Conservation (phyloP, 805 yeast species). For the Yarrowia osloensis region DNA sequence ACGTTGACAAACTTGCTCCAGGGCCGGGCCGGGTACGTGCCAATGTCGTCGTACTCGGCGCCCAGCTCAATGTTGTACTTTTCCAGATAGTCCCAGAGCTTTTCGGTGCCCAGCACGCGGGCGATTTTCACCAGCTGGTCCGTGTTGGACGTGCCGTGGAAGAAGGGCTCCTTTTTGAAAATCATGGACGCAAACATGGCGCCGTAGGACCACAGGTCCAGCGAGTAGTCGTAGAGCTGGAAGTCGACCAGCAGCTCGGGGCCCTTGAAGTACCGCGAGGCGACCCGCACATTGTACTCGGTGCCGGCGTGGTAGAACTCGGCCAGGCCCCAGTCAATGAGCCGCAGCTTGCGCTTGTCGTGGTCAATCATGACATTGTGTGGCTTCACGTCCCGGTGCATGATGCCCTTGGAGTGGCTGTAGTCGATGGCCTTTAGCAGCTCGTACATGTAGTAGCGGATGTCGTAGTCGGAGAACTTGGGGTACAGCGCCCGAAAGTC, state of each 20-base stretch:
- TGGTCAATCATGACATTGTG: slow-evolving; percentile 96
- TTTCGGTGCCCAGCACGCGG: slow-evolving; percentile 83
- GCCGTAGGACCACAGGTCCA: slow-evolving; percentile 93
- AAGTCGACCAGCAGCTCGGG: slow-evolving; percentile 87
- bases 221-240: slow-evolving; percentile 85
- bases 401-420: slow-evolving; percentile 92
- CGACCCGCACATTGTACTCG: slow-evolving; percentile 91
- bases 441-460: slow-evolving; percentile 80
- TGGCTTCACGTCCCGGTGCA: slow-evolving; percentile 95
- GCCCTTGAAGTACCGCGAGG: slow-evolving; percentile 89
- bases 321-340: slow-evolving; percentile 95
- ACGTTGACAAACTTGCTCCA: slow-evolving; percentile 78
- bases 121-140: slow-evolving; percentile 91
- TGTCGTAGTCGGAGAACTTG: slow-evolving; percentile 69
- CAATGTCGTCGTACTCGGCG: slow-evolving; percentile 73
- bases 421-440: slow-evolving; percentile 80
- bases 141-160: slow-evolving; percentile 86
- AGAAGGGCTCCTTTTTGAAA: slow-evolving; percentile 88
- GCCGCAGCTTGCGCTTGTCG: slow-evolving; percentile 60
- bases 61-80: slow-evolving; percentile 74
- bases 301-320: slow-evolving; percentile 89
- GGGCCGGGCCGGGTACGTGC: slow-evolving; percentile 74
- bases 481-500: slow-evolving; percentile 84
- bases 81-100: slow-evolving; percentile 62
- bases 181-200: slow-evolving; percentile 90